Evolutionary conservation across 805 yeast genomes (phyloP), one percentile per base, ranked within the genome.

Genomic region (Ogataea neopini): DNA sequence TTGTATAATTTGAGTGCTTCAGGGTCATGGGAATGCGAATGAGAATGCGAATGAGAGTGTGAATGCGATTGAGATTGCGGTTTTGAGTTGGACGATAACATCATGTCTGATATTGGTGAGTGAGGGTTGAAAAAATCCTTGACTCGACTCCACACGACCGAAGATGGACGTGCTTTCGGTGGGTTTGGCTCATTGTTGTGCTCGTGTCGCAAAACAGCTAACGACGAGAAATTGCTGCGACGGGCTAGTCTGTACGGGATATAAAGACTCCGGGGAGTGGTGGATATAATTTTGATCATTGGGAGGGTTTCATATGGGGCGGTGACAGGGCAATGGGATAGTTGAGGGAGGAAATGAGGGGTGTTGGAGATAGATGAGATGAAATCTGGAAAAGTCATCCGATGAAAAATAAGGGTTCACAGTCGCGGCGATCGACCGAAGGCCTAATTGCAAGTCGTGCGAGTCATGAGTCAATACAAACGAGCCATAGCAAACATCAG

Each of bases 1-100:
- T 73, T 63, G 49, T 63, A 64, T 10, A 78, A 63, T 47, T 76
- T 75, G 47, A 74, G 64, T n/a, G 77, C 73, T 47, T 70, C 75
- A 38, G 74, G 74, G 39, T 68, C 66, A 13, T 56, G 18, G 6
- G 61, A 49, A 58, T 76, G 81, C 14, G 78, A 57, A 51, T 75
- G 80, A 11, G 64, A 53, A 33, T 53, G 57, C 23, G 58, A 33
- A 36, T 53, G 60, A 2, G 45, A 49, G 36, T 58, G 60, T 1
- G 57, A 44, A 38, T 59, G 62, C 14, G 54, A 53, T 37, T 5
- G 23, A 1, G 57, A 44, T 37, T 59, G 62, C 14, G 54, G 52
- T 37, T 5, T 14, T n/a, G 35, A 7, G 35, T 14, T 32, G 23
- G 23, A 17, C 3, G 42, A 26, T 3, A 52, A 57, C 56, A 61